Conservation (phyloP, 768 basidiomycete genomes). For the Podaxis sp. region DNA sequence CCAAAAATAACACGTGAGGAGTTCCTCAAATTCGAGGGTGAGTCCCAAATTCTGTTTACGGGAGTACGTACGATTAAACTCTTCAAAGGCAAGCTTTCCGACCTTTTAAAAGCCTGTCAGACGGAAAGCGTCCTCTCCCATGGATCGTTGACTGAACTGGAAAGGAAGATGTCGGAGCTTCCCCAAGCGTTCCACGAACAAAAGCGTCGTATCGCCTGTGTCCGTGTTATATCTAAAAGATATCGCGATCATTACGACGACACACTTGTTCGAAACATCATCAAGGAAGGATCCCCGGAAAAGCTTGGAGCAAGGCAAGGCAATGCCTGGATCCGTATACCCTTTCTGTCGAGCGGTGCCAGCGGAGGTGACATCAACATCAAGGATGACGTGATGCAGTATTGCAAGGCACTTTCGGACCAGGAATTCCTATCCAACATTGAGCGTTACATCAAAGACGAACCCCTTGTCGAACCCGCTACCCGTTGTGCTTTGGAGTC, state of each 20-base stretch:
- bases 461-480: slow-evolving; percentile 10
- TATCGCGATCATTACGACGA: slow-evolving; percentile 2
- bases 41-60: neutral
- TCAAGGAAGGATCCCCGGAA: neutral
- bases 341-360: neutral
- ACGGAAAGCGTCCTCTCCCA: too few relatives aligned
- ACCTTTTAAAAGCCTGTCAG: neutral
- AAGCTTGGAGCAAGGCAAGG: neutral
- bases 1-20: neutral
- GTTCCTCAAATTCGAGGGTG: neutral
- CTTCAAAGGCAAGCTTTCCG: neutral
- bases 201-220: slow-evolving; percentile 5
- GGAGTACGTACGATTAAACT: neutral
- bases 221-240: neutral
- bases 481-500: neutral
- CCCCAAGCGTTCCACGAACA: neutral
- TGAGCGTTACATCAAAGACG: neutral
- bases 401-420: neutral
- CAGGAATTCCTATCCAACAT: neutral
- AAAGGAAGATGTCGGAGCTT: too few relatives aligned
- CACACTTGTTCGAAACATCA: neutral
- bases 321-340: neutral
- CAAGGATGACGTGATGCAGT: neutral
- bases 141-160: too few relatives aligned
- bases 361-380: neutral